These are phyloP conservation scores for Metschnikowia noctiluminum DNA, from an alignment of 805 yeast genomes.

Conservation along the genomic window DNA sequence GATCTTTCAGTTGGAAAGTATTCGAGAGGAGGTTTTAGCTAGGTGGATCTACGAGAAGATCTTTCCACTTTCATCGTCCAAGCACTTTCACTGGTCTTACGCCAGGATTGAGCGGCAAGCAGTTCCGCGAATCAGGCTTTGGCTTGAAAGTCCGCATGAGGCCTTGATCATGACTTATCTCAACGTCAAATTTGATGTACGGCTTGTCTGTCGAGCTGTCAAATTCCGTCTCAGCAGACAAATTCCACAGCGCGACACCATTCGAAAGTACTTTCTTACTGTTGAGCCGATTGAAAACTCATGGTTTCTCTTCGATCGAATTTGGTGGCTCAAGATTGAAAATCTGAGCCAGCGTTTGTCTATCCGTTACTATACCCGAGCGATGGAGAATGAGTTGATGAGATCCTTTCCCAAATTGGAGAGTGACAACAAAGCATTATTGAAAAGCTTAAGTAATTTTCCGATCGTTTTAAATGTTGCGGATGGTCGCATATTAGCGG, in stretches of 20 bases:
- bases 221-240: conserved; percentile 6
- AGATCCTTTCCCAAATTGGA: not conserved
- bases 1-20: not conserved
- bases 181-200: conserved; percentile 8
- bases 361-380: not conserved
- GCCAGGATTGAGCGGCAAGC: conserved; percentile 34
- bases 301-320: conserved; percentile 13
- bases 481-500: not conserved
- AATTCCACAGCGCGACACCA: conserved; percentile 2
- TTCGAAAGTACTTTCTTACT: not conserved
- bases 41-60: conserved; percentile 27
- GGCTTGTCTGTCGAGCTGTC: not conserved
- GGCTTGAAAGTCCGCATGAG: not conserved
- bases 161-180: conserved; percentile 9
- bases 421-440: not conserved
- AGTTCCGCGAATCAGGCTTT: conserved; percentile 23
- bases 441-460: not conserved
- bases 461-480: conserved; percentile 1
- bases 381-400: not conserved
- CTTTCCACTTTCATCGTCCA: conserved; percentile 29
- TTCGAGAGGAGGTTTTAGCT: conserved; percentile 19
- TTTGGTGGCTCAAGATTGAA: conserved; percentile 17
- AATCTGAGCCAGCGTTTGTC: not conserved
- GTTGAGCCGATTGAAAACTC: not conserved
- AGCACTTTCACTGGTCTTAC: conserved; percentile 38